A percentile compares a stretch with the other conserved stretches of the same genome.
phyloP scores from a whole-genome alignment of 306 rosid genomes.

The Vicia faba region DNA sequence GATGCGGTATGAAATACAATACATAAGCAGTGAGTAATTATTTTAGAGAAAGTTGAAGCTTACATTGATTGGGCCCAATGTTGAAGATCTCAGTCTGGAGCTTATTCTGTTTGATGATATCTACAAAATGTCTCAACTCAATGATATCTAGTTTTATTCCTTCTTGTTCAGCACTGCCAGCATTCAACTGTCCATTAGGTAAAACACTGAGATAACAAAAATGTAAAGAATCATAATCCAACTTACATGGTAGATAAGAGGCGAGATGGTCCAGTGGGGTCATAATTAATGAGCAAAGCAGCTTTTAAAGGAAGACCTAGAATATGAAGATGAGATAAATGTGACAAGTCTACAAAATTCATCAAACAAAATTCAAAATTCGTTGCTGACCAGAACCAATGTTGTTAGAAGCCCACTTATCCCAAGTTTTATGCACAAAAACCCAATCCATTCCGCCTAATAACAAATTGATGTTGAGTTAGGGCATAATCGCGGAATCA shows the following conservation, averaged over 20 bases:
- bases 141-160: slow-evolving; percentile 70
- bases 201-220: background rate
- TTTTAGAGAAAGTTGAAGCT: slow-evolving; percentile 37
- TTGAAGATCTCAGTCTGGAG: slow-evolving; percentile 72
- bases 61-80: slow-evolving; percentile 81
- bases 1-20: no score
- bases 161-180: slow-evolving; percentile 84
- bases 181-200: slow-evolving; percentile 37
- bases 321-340: slow-evolving; percentile 17
- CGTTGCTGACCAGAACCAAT: slow-evolving; percentile 65
- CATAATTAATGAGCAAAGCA: slow-evolving; percentile 78
- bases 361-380: no score
- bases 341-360: background rate
- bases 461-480: background rate
- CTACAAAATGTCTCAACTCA: slow-evolving; percentile 65
- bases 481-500: no score
- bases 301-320: slow-evolving; percentile 70
- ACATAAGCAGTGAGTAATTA: background rate
- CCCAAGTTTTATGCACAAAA: slow-evolving; percentile 75
- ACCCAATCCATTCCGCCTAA: slow-evolving; percentile 73
- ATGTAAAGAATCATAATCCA: background rate
- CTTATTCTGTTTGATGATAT: slow-evolving; percentile 60
- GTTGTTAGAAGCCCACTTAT: slow-evolving; percentile 77
- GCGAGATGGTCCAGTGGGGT: slow-evolving; percentile 92
- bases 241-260: slow-evolving; percentile 85